These are phyloP conservation scores for Paraphaeosphaeria sporulosa DNA, from an alignment of 2,329 filamentous ascomycete species.

Conservation along the genomic window DNA sequence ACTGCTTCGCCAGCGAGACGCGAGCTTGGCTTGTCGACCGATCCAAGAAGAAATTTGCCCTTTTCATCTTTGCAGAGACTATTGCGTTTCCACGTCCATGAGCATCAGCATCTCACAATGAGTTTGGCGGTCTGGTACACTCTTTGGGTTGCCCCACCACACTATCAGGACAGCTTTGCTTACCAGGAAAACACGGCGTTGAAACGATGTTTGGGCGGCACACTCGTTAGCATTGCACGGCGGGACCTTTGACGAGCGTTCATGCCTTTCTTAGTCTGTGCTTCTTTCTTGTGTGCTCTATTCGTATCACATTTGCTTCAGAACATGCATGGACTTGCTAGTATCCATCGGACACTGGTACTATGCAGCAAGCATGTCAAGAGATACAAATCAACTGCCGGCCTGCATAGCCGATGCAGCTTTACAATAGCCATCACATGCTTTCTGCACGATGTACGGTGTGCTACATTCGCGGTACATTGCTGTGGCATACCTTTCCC, in stretches of 20 bases:
- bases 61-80: not conserved
- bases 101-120: not conserved
- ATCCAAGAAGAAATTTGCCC: not conserved
- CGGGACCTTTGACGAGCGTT: conserved; percentile 1
- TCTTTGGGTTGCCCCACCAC: not conserved
- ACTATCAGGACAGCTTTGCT: not conserved
- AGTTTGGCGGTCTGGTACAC: not conserved
- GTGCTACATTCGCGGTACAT: no score
- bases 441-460: no score
- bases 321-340: not conserved
- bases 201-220: not conserved
- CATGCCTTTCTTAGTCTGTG: not conserved
- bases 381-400: not conserved
- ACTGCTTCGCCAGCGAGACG: not conserved
- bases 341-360: not conserved
- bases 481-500: not conserved
- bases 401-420: not conserved
- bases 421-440: not conserved
- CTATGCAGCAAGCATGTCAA: not conserved
- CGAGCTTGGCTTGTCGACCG: not conserved
- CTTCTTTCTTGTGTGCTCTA: not conserved
- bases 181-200: not conserved
- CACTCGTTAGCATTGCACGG: not conserved
- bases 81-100: not conserved
- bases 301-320: not conserved